Evolutionary conservation across 441 rosid species (phyloP), one percentile per base, ranked within the genome.

Genomic region (Aleurites moluccanus): DNA sequence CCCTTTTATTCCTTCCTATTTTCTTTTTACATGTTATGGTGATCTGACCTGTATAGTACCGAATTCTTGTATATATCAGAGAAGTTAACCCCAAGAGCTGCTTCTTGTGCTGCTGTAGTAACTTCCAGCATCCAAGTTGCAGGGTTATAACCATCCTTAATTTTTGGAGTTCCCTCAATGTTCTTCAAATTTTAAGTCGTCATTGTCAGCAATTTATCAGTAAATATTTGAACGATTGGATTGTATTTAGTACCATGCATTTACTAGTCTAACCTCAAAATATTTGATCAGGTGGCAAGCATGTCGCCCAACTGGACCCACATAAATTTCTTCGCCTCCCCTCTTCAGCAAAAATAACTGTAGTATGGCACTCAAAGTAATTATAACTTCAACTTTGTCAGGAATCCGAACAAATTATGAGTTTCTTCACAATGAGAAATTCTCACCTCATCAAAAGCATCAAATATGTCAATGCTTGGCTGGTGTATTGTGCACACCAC

Each of bases 101-200:
- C 72, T 85, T 90, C 94, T 73, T 80, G 85, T 44, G 84, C 78
- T 62, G 88, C 75, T 25, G 91, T 14, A 20, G 92, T 88, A 62
- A 88, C 77, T 57, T 90, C 92, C 72, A 90, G 80, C 94, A 88
- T 88, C 92, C 94, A 90, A 38, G 91, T 88, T 69, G 93, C 93
- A 11, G 93, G 91, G 73, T 89, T 89, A 65, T 88, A 82, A 44
- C 89, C 93, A 33, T 86, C 89, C 61, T 69, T 90, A 18, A 90
- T 86, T 72, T 80, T 90, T 7, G 84, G 81, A 30, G 85, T 81
- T 78, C 90, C 89, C 42, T 80, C 78, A 27, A 85, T 84, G 80
- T 70, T 90, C 94, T 90, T 70, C 7, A 69, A 35, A 68, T 50
- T 47, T 25, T 13, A 75, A 67, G 30, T 62, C 28, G 49, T 47